Conservation (phyloP, 805 yeast genomes). For the Zygotorulaspora chibaensis region DNA sequence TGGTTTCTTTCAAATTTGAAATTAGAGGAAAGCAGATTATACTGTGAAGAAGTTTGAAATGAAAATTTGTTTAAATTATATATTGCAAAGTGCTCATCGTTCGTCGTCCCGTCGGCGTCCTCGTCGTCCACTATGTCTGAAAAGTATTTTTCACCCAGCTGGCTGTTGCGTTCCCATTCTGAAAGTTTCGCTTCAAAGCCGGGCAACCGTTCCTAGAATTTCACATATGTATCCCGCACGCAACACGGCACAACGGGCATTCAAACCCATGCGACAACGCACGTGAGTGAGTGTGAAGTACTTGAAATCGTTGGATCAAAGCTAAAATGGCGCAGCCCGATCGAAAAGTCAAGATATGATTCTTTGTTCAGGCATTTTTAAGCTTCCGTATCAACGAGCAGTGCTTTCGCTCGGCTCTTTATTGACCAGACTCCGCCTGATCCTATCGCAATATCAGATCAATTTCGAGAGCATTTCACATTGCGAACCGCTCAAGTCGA, state of each 20-base stretch:
- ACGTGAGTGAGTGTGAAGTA: not conserved
- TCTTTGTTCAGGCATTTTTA: too few relatives aligned
- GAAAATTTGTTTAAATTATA: not conserved
- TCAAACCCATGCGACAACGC: not conserved
- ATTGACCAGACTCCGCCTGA: too few relatives aligned
- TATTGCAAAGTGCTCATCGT: not conserved
- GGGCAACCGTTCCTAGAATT: constrained; percentile 5
- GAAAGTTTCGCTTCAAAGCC: not conserved
- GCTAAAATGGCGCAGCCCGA: too few relatives aligned
- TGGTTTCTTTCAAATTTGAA: not conserved
- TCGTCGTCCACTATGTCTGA: not conserved
- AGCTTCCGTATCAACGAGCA: too few relatives aligned
- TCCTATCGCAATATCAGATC: too few relatives aligned
- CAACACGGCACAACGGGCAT: not conserved
- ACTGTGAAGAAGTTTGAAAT: not conserved
- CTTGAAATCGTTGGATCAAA: too few relatives aligned
- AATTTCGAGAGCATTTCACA: too few relatives aligned
- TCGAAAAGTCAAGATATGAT: too few relatives aligned
- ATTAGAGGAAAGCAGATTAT: not conserved
- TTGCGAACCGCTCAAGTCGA: too few relatives aligned
- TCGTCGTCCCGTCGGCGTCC: not conserved
- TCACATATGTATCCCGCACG: constrained; percentile 1
- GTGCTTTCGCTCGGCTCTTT: too few relatives aligned
- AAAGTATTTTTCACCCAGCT: not conserved
- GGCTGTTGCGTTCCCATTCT: constrained; percentile 1